Evolutionary conservation across 257 asterid genomes (phyloP), one percentile per base, ranked within the genome.

Genomic region (Cinchona pubescens): DNA sequence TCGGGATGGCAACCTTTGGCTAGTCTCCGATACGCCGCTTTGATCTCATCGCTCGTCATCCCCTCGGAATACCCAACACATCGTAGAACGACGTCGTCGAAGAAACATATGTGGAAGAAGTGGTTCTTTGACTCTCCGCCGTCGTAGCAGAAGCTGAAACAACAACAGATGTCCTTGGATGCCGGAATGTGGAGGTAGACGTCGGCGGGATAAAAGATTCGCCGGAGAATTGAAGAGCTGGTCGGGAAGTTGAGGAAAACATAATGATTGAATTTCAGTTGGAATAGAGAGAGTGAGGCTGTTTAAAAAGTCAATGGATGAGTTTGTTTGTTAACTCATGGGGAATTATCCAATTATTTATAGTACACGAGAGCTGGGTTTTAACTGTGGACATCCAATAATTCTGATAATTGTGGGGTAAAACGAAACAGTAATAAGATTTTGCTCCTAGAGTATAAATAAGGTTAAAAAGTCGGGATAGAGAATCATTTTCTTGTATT

Each of bases 1-100:
- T 85, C 85, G 4, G 87, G 87, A 59, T 82, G 87, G 68, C 53
- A 81, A 15, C 59, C 76, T 37, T 80, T 74, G 0, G 87, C 89
- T 23, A 73, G 65, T 21, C 73, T 75, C 73, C 87, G 58, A 62
- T 83, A 85, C 14, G 84, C 85, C 19, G 87, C 37, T 62, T 83
- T 85, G 56, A 85, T 74, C 53, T 85, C 87, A 1, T 67, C 75
- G 5, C 61, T 66, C 12, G 84, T 60, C 18, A 87, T 18, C 76
- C 73, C 67, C 62, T 53, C 45, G 80, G 76, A 67, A 85, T 59
- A 21, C 87, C 89, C 55, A 85, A 35, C 11, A 83, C 76, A 38
- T 83, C 87, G 72, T 83, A 85, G 30, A 83, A 76, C 51, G 87
- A 85, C 32, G 78, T 55, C 43, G 75, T n/a, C n/a, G n/a, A n/a